These are phyloP conservation scores for Eucalyptus dawsonii DNA, from an alignment of 345 rosid genomes.

Conservation along the genomic window DNA sequence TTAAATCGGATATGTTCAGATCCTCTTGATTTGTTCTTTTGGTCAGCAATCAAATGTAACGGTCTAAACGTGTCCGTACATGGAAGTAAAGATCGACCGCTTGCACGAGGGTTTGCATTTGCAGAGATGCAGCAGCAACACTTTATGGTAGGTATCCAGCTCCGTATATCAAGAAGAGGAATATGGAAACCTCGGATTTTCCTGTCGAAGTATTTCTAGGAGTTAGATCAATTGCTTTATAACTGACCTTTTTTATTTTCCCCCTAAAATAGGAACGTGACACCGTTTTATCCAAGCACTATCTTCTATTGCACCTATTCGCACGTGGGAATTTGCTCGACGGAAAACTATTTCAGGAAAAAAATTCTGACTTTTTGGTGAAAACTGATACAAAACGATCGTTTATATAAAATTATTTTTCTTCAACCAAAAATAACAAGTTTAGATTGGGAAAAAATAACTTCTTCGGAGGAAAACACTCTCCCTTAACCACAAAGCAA, in stretches of 20 bases:
- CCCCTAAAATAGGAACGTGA: not conserved
- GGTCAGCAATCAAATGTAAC: not conserved
- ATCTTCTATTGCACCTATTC: not conserved
- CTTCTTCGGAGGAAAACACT: not conserved
- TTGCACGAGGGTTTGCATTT: not conserved
- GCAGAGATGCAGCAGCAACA: not conserved
- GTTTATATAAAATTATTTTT: too few species aligned
- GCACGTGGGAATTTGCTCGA: too few species aligned
- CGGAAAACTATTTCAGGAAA: too few species aligned
- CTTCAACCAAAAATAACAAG: not conserved
- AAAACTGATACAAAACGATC: too few species aligned
- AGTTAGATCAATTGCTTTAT: not conserved
- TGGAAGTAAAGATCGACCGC: not conserved
- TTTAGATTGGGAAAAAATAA: not conserved
- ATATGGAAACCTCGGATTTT: not conserved
- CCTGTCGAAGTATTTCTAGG: not conserved
- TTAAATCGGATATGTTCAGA: too few species aligned
- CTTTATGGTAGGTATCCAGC: not conserved
- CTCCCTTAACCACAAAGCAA: not conserved
- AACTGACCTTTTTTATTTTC: not conserved
- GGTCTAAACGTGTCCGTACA: not conserved
- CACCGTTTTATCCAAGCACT: not conserved
- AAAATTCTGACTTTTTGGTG: too few species aligned
- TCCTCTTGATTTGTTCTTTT: not conserved
- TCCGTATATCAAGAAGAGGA: not conserved